Evolutionary conservation across 441 rosid genomes (phyloP).

Genomic region (Gossypium lobatum): DNA sequence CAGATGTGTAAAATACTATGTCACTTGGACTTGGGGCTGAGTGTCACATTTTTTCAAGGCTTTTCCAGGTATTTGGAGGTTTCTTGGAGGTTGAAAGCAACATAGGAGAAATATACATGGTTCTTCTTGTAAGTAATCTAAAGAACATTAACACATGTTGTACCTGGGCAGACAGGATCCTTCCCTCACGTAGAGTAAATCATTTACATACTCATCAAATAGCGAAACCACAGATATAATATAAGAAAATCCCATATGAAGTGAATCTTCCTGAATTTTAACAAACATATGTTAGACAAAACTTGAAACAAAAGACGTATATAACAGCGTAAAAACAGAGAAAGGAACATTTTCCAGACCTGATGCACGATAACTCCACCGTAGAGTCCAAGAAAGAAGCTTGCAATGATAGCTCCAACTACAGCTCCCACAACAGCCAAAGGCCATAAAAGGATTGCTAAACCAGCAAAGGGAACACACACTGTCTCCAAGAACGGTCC

Average conservation of each 20-base stretch:
- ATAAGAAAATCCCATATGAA: slow-evolving; percentile 60
- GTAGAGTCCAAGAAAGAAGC: slow-evolving; percentile 66
- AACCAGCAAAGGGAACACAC: slow-evolving; percentile 89
- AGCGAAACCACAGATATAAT: slow-evolving; percentile 56
- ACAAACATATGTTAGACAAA: slow-evolving; percentile 14
- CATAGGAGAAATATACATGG: background rate
- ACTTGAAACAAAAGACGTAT: slow-evolving; percentile 5
- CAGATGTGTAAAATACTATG: background rate
- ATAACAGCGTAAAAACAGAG: background rate
- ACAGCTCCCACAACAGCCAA: slow-evolving; percentile 69
- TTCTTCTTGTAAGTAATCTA: background rate
- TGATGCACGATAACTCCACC: slow-evolving; percentile 73
- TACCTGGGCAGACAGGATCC: slow-evolving; percentile 83
- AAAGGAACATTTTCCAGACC: slow-evolving; percentile 31
- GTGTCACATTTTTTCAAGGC: background rate
- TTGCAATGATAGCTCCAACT: slow-evolving; percentile 46
- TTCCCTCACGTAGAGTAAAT: slow-evolving; percentile 71
- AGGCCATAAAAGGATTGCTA: slow-evolving; percentile 81
- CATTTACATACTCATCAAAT: slow-evolving; percentile 78
- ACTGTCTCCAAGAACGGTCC: slow-evolving; percentile 84
- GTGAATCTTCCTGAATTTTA: slow-evolving; percentile 64
- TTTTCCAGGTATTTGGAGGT: background rate
- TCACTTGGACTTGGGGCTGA: background rate
- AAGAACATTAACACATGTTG: background rate
- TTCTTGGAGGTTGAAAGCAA: background rate